phyloP scores from a whole-genome alignment of 2,329 filamentous ascomycete species.

The Pleomassaria siparia region DNA sequence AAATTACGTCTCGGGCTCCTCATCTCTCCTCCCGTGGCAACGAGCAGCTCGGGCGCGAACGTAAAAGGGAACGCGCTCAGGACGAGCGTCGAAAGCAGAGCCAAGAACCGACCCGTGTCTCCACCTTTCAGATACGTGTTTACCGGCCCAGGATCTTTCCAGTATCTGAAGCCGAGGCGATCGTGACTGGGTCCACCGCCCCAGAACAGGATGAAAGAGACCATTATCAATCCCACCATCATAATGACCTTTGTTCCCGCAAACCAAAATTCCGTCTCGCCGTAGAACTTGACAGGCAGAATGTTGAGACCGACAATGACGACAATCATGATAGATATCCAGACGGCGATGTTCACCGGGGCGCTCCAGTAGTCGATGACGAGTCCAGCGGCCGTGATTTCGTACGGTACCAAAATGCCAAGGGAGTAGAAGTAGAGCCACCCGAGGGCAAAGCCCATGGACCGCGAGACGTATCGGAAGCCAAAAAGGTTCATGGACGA shows the following conservation, averaged over 20 bases:
- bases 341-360: constrained; percentile 34
- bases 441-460: constrained; percentile 50
- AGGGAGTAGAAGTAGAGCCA: constrained; percentile 35
- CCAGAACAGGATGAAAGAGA: constrained; percentile 59
- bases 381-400: constrained; percentile 40
- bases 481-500: constrained; percentile 54
- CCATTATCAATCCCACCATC: constrained; percentile 50
- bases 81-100: constrained; percentile 54
- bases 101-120: constrained; percentile 54
- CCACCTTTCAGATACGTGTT: constrained; percentile 52
- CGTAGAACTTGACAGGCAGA: constrained; percentile 42
- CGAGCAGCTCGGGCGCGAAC: constrained; percentile 51
- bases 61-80: constrained; percentile 57
- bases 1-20: constrained; percentile 60
- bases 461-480: constrained; percentile 59
- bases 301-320: constrained; percentile 39
- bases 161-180: constrained; percentile 60
- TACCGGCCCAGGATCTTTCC: constrained; percentile 56
- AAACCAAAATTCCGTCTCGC: constrained; percentile 41
- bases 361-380: constrained; percentile 43
- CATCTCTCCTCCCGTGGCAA: constrained; percentile 62
- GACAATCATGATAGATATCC: constrained; percentile 41
- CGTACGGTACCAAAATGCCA: constrained; percentile 35
- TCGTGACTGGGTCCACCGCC: constrained; percentile 57
- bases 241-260: constrained; percentile 36